Percentiles rank a stretch among this genome's conserved stretches.
Conservation (phyloP, 805 yeast genomes). For the Nakazawaea holstii region DNA sequence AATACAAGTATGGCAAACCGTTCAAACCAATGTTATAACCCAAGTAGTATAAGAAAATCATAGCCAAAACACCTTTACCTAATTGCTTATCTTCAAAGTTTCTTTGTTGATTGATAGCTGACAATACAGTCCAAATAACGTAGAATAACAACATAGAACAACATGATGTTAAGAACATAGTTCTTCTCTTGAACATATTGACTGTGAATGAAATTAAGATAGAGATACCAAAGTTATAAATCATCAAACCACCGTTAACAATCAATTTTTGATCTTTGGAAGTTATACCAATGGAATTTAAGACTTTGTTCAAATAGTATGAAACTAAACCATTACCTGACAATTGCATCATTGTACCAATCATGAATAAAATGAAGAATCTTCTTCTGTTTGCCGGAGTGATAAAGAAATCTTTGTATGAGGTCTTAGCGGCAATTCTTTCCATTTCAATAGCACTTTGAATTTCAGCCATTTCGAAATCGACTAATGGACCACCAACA, state of each 20-base stretch:
- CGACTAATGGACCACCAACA: conserved; percentile 22
- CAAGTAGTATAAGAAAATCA: conserved; percentile 42
- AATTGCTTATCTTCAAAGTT: conserved; percentile 33
- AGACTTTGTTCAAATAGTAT: conserved; percentile 43
- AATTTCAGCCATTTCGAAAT: conserved; percentile 32
- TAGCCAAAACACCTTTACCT: conserved; percentile 42
- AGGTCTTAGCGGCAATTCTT: conserved; percentile 21
- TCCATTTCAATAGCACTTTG: conserved; percentile 33
- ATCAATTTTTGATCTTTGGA: conserved; percentile 36
- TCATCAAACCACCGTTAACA: conserved; percentile 46
- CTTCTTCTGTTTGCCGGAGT: conserved; percentile 34
- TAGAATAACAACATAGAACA: conserved; percentile 31
- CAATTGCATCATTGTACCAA: conserved; percentile 31
- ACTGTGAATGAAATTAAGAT: conserved; percentile 24
- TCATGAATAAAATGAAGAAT: conserved; percentile 23
- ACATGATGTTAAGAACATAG: conserved; percentile 29
- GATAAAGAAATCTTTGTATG: conserved; percentile 30
- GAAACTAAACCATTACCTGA: conserved; percentile 44
- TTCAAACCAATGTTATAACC: conserved; percentile 37
- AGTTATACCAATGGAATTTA: conserved; percentile 49
- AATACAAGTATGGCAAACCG: conserved; percentile 40
- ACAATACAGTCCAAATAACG: conserved; percentile 37
- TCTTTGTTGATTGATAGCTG: conserved; percentile 40
- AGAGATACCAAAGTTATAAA: conserved; percentile 36
- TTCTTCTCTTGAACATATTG: conserved; percentile 30